Evolutionary conservation across 345 rosid genomes (phyloP), one percentile per base, ranked within the genome.

Genomic region (Mercurialis annua): DNA sequence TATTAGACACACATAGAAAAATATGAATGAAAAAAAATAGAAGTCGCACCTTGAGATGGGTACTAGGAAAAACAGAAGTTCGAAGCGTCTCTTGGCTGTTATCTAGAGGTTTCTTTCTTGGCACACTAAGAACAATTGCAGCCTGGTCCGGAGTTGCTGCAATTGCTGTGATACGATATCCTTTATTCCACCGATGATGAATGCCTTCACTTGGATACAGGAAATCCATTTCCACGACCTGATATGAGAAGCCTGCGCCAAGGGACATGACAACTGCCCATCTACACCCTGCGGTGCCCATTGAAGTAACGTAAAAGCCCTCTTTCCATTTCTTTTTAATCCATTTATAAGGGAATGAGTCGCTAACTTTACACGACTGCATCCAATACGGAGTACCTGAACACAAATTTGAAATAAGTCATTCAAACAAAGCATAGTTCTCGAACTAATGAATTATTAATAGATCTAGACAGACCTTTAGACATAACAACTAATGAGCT

Each of bases 241-340:
- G 80, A 48, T 72, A n/a, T n/a, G n/a, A n/a, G 80, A 71, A 88
- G 62, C 90, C 93, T 0, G 99, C 86, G 69, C 95, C 92, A 1
- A 96, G 92, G 26, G 99, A 95, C 99, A 95, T 92, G 23, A 95
- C 99, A 40, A 95, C 83, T 27, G 81, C 97, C 99, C 98, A 95
- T 73, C 92, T 86, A 71, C 83, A 79, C 36, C 97, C 90, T n/a
- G 99, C 78, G 50, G 99, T 89, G 74, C 93, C 89, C 99, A 95
- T 89, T 31, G 98, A 62, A 10, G 99, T 95, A 33, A 95, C 98
- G 65, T 76, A 82, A 67, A 95, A 95, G 36, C 89, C 99, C 81
- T 95, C 99, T 79, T 78, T 89, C 99, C 98, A 92, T 64, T 95
- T 95, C 73, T 90, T 95, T 77, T 88, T 95, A 58, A 95, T 90